Percentiles rank a stretch among this genome's conserved stretches.
phyloP scores from a whole-genome alignment of 768 basidiomycete genomes.

The Tricholoma furcatifolium region DNA sequence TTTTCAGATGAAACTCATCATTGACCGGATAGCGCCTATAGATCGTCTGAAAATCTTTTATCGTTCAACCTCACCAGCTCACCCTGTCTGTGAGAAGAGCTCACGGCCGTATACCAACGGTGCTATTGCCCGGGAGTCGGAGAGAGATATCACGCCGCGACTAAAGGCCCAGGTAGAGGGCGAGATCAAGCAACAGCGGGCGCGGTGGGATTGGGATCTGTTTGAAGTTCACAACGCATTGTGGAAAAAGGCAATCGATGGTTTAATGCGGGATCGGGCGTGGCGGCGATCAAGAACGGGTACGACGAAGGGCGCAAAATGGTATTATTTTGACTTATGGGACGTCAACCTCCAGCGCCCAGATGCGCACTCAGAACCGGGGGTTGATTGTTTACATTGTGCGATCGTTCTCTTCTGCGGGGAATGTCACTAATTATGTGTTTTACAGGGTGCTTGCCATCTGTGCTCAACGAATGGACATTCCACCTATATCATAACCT shows the following conservation, averaged over 20 bases:
- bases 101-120: conserved; percentile 19
- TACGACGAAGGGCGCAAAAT: conserved; percentile 16
- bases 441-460: conserved; percentile 22
- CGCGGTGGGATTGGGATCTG: conserved; percentile 28
- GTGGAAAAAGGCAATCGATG: conserved; percentile 17
- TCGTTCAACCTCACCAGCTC: conserved; percentile 26
- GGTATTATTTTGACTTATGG: conserved; percentile 29
- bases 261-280: conserved; percentile 16
- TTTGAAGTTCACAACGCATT: conserved; percentile 23
- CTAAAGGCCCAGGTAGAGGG: conserved; percentile 18
- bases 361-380: conserved; percentile 28
- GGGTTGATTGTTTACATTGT: conserved; percentile 28
- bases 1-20: conserved; percentile 20
- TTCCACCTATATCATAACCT: conserved; percentile 21
- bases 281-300: conserved; percentile 14
- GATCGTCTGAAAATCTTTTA: conserved; percentile 21
- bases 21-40: conserved; percentile 19
- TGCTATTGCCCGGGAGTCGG: conserved; percentile 15
- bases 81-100: conserved; percentile 21
- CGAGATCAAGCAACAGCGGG: conserved; percentile 20
- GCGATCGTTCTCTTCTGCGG: conserved; percentile 3
- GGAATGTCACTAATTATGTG: not conserved
- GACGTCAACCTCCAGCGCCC: conserved; percentile 23
- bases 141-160: conserved; percentile 18
- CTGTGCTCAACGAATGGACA: conserved; percentile 26